phyloP scores from a whole-genome alignment of 163 green algal genomes.

The Chloromonas sp. region DNA sequence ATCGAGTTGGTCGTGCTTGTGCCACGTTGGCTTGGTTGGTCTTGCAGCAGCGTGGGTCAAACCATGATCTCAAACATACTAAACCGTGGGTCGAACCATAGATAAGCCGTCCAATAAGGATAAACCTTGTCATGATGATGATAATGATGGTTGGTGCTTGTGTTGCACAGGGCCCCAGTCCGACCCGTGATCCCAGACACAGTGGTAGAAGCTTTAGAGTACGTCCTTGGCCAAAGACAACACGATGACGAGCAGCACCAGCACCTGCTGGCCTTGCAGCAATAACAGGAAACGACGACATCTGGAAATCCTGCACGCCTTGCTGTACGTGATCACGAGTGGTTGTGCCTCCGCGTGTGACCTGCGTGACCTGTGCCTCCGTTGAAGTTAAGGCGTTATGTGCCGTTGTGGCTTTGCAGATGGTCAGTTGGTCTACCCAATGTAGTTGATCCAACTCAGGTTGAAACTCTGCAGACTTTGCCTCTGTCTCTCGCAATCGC shows the following conservation, averaged over 20 bases:
- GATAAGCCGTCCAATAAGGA: background rate
- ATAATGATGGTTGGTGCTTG: background rate
- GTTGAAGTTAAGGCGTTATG: too few relatives aligned
- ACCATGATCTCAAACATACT: background rate
- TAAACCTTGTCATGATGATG: too few relatives aligned
- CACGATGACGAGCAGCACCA: background rate
- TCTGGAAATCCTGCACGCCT: too few relatives aligned
- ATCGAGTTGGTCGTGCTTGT: background rate
- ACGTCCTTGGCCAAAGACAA: background rate
- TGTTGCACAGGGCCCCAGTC: background rate
- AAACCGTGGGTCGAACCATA: background rate
- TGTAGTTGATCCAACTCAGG: too few relatives aligned
- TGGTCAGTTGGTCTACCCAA: too few relatives aligned
- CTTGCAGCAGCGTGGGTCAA: background rate
- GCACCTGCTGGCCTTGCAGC: background rate
- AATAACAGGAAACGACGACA: too few relatives aligned
- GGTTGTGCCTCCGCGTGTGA: too few relatives aligned
- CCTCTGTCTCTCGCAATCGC: too few relatives aligned
- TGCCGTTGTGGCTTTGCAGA: too few relatives aligned
- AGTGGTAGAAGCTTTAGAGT: background rate
- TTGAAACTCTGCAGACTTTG: too few relatives aligned
- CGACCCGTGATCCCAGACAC: background rate
- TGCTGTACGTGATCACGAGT: too few relatives aligned
- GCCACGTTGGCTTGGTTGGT: background rate
- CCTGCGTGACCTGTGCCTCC: too few relatives aligned